These are phyloP conservation scores for Dichomitus squalens DNA, from an alignment of 1,284 basidiomycete species.

Conservation along the genomic window DNA sequence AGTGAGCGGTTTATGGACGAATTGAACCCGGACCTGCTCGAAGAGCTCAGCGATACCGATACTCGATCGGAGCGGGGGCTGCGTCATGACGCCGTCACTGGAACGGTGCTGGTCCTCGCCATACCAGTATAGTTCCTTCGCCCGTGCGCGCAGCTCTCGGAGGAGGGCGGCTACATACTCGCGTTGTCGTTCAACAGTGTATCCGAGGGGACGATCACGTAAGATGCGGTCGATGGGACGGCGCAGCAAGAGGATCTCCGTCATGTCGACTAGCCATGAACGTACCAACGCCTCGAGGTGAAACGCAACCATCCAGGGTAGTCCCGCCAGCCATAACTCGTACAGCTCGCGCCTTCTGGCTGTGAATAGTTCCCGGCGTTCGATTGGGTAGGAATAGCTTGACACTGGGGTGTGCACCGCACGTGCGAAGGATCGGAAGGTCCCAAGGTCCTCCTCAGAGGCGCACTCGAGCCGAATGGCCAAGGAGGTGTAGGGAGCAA, in stretches of 20 bases:
- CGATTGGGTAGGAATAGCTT: constrained; percentile 41
- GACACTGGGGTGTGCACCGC: constrained; percentile 38
- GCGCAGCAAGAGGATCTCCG: constrained; percentile 48
- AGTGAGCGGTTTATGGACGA: constrained; percentile 9
- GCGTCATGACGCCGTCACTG: not conserved
- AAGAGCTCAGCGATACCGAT: constrained; percentile 8
- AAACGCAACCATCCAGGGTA: constrained; percentile 56
- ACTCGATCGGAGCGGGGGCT: constrained; percentile 3
- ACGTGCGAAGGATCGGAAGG: constrained; percentile 41
- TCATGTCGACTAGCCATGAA: constrained; percentile 43
- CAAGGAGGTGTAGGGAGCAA: constrained; percentile 50
- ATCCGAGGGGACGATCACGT: not conserved
- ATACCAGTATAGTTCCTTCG: constrained; percentile 32
- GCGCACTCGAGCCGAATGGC: constrained; percentile 50
- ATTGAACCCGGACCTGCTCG: constrained; percentile 26
- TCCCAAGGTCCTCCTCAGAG: constrained; percentile 33
- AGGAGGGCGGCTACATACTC: constrained; percentile 43
- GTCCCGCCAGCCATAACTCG: constrained; percentile 35
- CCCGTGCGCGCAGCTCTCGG: constrained; percentile 42
- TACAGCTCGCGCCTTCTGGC: constrained; percentile 35
- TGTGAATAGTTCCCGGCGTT: constrained; percentile 47
- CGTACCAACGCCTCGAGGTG: constrained; percentile 54
- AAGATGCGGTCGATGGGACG: constrained; percentile 38
- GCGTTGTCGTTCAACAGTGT: constrained; percentile 31
- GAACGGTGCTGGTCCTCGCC: constrained; percentile 8